Percentiles rank a stretch among this genome's conserved stretches.
Conservation (phyloP, 129 eudicot species). For the Saposhnikovia divaricata region DNA sequence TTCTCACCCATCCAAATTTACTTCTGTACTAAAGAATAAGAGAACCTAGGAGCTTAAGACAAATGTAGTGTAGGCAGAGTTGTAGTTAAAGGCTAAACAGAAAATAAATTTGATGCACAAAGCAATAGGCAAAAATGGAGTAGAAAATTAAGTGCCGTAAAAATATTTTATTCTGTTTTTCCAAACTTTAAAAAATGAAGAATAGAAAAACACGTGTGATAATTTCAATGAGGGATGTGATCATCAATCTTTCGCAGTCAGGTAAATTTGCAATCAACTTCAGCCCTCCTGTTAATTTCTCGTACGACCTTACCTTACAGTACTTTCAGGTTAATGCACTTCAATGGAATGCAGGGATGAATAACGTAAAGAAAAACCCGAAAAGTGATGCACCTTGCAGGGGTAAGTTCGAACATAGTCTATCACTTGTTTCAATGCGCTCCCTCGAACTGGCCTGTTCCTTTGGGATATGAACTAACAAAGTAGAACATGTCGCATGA, state of each 20-base stretch:
- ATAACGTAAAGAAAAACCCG: background rate
- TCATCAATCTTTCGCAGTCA: background rate
- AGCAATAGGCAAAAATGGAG: background rate
- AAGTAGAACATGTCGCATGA: background rate
- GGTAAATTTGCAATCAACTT: background rate
- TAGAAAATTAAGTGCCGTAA: background rate
- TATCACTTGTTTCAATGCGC: slow-evolving; percentile 59
- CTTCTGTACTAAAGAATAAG: background rate
- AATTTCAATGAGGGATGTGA: background rate
- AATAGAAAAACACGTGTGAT: background rate
- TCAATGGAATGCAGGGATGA: background rate
- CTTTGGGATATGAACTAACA: slow-evolving; percentile 81
- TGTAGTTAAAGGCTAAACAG: background rate
- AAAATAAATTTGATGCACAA: background rate
- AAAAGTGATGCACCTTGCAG: slow-evolving; percentile 54
- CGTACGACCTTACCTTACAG: background rate
- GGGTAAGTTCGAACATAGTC: slow-evolving; percentile 70
- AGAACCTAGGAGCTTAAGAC: background rate
- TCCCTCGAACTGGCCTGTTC: slow-evolving; percentile 86
- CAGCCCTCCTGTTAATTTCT: background rate
- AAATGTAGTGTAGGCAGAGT: background rate
- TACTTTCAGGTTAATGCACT: background rate
- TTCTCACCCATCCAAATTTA: background rate
- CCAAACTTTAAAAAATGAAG: background rate
- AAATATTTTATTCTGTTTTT: background rate